A percentile compares a stretch with the other conserved stretches of the same genome.
phyloP scores from a whole-genome alignment of 1,284 basidiomycete genomes.

The Microbotryomycetes sp. region DNA sequence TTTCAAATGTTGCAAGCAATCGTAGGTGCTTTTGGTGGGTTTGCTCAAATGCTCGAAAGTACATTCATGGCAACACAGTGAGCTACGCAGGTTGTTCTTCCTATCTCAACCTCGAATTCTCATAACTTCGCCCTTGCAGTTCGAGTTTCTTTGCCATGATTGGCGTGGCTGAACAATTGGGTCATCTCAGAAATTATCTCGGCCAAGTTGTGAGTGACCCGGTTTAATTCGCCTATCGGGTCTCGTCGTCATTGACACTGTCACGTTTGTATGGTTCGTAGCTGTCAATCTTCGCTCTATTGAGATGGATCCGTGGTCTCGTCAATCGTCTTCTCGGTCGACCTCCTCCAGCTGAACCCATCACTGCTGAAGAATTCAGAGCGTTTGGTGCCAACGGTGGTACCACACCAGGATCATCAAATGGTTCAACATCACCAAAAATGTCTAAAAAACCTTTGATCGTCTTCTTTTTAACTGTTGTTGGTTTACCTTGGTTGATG shows the following conservation, averaged over 20 bases:
- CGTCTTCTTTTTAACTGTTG: constrained; percentile 89
- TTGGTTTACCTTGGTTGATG: constrained; percentile 93
- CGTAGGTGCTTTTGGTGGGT: constrained; percentile 90
- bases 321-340: constrained; percentile 33
- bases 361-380: constrained; percentile 31
- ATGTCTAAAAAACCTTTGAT: constrained; percentile 73
- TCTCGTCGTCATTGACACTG: not conserved
- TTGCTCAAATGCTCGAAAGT: constrained; percentile 95
- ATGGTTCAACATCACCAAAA: constrained; percentile 47
- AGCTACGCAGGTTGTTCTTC: too few species aligned
- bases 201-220: constrained; percentile 74
- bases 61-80: constrained; percentile 96
- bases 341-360: constrained; percentile 1
- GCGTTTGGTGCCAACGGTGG: constrained; percentile 28
- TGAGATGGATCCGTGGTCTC: constrained; percentile 68
- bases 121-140: constrained; percentile 19
- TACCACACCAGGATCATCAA: constrained; percentile 5
- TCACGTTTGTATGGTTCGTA: not conserved
- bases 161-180: constrained; percentile 92
- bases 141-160: constrained; percentile 99
- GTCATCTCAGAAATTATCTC: constrained; percentile 72
- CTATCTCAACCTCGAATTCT: too few species aligned
- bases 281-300: constrained; percentile 63
- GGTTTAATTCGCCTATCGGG: constrained; percentile 25
- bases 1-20: constrained; percentile 90